Conservation (phyloP, 2,329 filamentous ascomycete species). For the Dryadomyces quercivorus region DNA sequence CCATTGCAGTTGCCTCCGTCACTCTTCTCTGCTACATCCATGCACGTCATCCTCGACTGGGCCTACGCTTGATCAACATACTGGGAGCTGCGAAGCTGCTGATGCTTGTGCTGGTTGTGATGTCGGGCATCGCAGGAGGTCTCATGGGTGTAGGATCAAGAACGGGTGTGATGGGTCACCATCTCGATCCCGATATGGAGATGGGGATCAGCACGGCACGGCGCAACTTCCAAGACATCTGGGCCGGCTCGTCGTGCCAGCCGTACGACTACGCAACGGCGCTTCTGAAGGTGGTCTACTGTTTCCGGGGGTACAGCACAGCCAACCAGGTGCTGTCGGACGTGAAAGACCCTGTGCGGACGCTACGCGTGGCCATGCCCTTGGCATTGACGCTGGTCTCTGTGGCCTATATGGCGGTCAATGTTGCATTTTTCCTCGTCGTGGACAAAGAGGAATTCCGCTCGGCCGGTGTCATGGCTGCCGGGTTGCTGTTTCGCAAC, state of each 20-base stretch:
- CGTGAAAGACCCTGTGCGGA: constrained; percentile 43
- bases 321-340: constrained; percentile 45
- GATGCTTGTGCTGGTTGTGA: constrained; percentile 32
- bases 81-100: constrained; percentile 36
- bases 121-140: constrained; percentile 27
- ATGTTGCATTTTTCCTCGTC: constrained; percentile 46
- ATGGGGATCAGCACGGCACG: constrained; percentile 19
- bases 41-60: constrained; percentile 30
- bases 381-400: constrained; percentile 41
- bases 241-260: constrained; percentile 26
- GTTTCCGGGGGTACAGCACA: constrained; percentile 41
- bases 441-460: constrained; percentile 43
- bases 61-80: constrained; percentile 33
- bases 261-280: constrained; percentile 34
- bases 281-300: constrained; percentile 44
- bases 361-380: constrained; percentile 43
- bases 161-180: constrained; percentile 1
- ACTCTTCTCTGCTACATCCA: constrained; percentile 34
- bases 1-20: constrained; percentile 32
- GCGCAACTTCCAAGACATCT: constrained; percentile 26
- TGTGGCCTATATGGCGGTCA: constrained; percentile 42
- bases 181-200: constrained; percentile 12
- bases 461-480: constrained; percentile 39
- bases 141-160: constrained; percentile 18
- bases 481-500: constrained; percentile 45